Percentiles rank a stretch among this genome's conserved stretches.
These are phyloP conservation scores for Diplosphaera chodatii DNA, from an alignment of 139 green algal genomes.

Conservation along the genomic window DNA sequence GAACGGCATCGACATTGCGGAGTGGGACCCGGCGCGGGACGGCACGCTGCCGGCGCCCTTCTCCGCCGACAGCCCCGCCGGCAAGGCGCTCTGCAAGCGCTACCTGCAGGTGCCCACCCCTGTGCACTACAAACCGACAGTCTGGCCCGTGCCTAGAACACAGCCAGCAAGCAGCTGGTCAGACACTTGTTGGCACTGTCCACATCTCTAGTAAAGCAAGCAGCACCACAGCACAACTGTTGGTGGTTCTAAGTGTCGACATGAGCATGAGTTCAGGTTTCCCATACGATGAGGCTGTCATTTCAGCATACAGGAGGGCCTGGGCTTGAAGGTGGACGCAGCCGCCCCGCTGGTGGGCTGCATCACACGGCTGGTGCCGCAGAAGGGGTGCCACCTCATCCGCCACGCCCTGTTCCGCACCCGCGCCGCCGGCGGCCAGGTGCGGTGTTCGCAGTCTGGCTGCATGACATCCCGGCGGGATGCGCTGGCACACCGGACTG, in stretches of 20 bases:
- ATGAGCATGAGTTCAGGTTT: no score
- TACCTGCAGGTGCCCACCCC: constrained; percentile 57
- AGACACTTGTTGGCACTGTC: no score
- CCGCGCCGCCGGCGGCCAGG: constrained; percentile 66
- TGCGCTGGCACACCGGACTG: no score
- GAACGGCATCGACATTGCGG: constrained; percentile 87
- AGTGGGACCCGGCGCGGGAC: constrained; percentile 81
- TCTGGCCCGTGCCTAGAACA: no score
- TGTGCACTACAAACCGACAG: no score
- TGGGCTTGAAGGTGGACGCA: constrained; percentile 71
- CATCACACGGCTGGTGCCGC: constrained; percentile 84
- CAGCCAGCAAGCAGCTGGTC: no score
- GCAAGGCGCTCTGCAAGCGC: constrained; percentile 86
- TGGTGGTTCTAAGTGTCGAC: no score
- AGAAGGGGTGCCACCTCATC: constrained; percentile 94
- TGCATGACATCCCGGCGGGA: no score
- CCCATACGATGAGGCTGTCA: no score
- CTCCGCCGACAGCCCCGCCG: constrained; percentile 34
- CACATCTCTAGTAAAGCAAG: no score
- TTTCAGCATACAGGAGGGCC: constrained; percentile 47
- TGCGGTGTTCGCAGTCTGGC: no score
- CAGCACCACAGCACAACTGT: no score
- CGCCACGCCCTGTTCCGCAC: constrained; percentile 59
- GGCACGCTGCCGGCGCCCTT: constrained; percentile 68
- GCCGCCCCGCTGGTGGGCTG: constrained; percentile 78